phyloP scores from a whole-genome alignment of 2,329 filamentous ascomycete genomes.

The Ceratocystis harringtonii region DNA sequence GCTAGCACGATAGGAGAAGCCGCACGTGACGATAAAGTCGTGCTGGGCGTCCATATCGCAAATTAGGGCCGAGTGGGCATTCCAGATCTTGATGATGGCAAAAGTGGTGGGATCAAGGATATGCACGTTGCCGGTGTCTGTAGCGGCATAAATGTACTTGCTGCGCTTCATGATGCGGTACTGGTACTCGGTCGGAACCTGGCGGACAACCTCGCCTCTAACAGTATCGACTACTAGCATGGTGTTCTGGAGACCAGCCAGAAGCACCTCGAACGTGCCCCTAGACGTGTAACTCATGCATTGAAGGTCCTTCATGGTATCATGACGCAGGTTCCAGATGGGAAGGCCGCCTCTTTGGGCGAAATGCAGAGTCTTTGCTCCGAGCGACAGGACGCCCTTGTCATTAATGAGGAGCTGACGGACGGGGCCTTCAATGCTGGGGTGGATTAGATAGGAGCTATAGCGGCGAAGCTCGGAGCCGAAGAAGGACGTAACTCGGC shows the following conservation, averaged over 20 bases:
- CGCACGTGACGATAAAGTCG: constrained; percentile 90
- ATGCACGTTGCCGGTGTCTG: constrained; percentile 65
- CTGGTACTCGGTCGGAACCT: constrained; percentile 54
- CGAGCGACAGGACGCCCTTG: constrained; percentile 75
- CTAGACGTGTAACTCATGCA: constrained; percentile 95
- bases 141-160: constrained; percentile 84
- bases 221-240: constrained; percentile 65
- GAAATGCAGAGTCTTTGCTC: constrained; percentile 73
- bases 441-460: constrained; percentile 75
- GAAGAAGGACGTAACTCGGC: constrained; percentile 77
- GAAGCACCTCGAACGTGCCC: constrained; percentile 66
- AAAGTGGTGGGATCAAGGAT: constrained; percentile 70
- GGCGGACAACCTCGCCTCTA: constrained; percentile 57
- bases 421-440: constrained; percentile 57
- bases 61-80: constrained; percentile 73
- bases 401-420: constrained; percentile 85
- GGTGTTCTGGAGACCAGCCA: constrained; percentile 68
- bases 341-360: constrained; percentile 66
- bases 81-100: constrained; percentile 70
- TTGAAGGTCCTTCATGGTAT: constrained; percentile 55
- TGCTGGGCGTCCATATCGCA: constrained; percentile 96
- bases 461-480: constrained; percentile 74
- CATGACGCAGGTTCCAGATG: constrained; percentile 65
- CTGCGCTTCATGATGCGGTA: constrained; percentile 89
- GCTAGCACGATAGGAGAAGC: constrained; percentile 67